Evolutionary conservation across 345 rosid genomes (phyloP).

Genomic region (Corchorus olitorius): DNA sequence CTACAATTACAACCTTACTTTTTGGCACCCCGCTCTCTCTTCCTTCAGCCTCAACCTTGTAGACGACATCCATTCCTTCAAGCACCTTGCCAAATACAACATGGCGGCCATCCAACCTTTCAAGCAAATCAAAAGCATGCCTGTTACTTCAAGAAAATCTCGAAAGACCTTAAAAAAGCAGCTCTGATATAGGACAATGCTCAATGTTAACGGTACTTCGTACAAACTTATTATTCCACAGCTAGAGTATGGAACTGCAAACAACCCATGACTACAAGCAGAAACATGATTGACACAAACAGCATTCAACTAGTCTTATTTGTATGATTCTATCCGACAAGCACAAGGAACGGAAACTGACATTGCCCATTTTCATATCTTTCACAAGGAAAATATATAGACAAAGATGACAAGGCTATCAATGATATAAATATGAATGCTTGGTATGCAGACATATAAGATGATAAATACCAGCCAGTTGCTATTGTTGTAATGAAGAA

Average conservation of each 20-base stretch:
- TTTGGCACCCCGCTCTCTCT: conserved; percentile 65
- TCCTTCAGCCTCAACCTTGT: conserved; percentile 87
- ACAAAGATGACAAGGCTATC: background rate
- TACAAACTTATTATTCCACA: background rate
- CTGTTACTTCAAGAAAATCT: background rate
- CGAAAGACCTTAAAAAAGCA: background rate
- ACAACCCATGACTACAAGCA: background rate
- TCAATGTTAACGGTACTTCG: background rate
- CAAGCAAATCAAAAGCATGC: conserved; percentile 5
- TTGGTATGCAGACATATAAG: background rate
- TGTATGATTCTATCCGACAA: background rate
- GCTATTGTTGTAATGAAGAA: conserved; percentile 87
- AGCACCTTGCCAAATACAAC: conserved; percentile 92
- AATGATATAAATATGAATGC: background rate
- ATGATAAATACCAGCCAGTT: conserved; percentile 65
- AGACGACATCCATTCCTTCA: conserved; percentile 84
- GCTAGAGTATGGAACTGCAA: background rate
- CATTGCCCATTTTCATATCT: background rate
- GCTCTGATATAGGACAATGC: background rate
- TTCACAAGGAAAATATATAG: background rate
- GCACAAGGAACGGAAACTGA: background rate
- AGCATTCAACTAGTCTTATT: background rate
- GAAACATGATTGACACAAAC: background rate
- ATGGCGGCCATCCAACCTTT: conserved; percentile 90
- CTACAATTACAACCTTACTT: conserved; percentile 58